phyloP scores from a whole-genome alignment of 2,329 filamentous ascomycete species.

The Cercospora sp. region DNA sequence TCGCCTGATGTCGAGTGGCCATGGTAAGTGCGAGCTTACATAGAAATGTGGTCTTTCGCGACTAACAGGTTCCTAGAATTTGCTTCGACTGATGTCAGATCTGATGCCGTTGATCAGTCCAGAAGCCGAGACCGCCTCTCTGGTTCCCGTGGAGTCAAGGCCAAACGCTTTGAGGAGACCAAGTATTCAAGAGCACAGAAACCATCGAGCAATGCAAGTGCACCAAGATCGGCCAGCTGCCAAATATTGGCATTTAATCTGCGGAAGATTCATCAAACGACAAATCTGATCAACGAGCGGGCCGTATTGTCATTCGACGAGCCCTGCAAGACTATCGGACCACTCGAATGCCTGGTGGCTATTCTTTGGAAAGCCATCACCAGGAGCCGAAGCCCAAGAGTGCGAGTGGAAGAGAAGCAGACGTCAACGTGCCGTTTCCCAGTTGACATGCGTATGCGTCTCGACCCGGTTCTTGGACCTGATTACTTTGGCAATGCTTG shows the following conservation, averaged over 20 bases:
- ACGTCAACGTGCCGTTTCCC: conserved; percentile 12
- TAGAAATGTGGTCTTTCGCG: neutral
- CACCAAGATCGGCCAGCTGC: conserved; percentile 11
- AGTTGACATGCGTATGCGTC: conserved; percentile 20
- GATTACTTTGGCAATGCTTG: neutral
- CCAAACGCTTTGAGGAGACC: conserved; percentile 10
- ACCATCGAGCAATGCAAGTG: neutral
- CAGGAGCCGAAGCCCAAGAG: conserved; percentile 16
- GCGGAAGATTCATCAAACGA: conserved; percentile 15
- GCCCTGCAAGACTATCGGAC: conserved; percentile 10
- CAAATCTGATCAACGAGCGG: conserved; percentile 24
- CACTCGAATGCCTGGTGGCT: conserved; percentile 23
- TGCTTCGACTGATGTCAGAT: neutral
- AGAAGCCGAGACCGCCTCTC: conserved; percentile 21
- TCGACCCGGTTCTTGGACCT: conserved; percentile 12
- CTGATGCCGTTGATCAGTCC: conserved; percentile 19
- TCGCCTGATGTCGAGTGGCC: conserved; percentile 23
- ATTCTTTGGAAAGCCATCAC: conserved; percentile 29
- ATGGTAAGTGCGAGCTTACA: conserved; percentile 3
- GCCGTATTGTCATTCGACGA: conserved; percentile 3
- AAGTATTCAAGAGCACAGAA: conserved; percentile 5
- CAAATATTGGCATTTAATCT: conserved; percentile 25
- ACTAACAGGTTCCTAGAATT: neutral
- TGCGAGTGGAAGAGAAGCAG: neutral
- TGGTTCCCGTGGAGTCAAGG: conserved; percentile 17